These are phyloP conservation scores for Psidium friedrichsthalianum DNA, from an alignment of 345 rosid genomes.

Conservation along the genomic window DNA sequence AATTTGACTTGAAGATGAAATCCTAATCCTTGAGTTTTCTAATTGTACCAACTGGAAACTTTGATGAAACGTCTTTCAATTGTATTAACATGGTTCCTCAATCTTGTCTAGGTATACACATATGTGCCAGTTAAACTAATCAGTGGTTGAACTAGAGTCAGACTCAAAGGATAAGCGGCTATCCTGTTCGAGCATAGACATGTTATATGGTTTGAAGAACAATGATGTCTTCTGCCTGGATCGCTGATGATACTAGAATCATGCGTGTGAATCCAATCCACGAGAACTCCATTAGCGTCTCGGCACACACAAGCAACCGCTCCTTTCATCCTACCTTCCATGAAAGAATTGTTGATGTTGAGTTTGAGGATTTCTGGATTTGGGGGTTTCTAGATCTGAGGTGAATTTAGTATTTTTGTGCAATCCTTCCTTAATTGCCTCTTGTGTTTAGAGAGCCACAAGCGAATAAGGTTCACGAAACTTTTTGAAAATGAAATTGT, in stretches of 20 bases:
- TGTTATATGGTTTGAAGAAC: background rate
- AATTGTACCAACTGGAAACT: too few relatives aligned
- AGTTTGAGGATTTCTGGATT: background rate
- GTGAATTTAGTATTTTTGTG: background rate
- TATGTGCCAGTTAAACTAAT: too few relatives aligned
- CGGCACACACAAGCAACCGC: background rate
- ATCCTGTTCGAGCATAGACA: background rate
- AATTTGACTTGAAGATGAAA: too few relatives aligned
- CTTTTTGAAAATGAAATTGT: background rate
- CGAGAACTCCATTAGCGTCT: background rate
- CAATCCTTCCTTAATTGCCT: background rate
- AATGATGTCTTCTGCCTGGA: background rate
- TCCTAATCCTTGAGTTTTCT: too few relatives aligned
- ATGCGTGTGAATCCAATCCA: background rate
- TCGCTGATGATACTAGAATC: background rate
- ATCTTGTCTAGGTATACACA: too few relatives aligned
- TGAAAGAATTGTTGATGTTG: background rate
- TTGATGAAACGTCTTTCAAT: too few relatives aligned
- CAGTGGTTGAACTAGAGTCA: background rate
- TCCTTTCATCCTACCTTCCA: background rate
- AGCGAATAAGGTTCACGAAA: background rate
- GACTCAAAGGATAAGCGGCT: background rate
- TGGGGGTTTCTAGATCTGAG: background rate
- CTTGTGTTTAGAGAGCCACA: background rate
- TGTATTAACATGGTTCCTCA: too few relatives aligned